These are phyloP conservation scores for Centaurea solstitialis DNA, from an alignment of 129 eudicot genomes.

Conservation along the genomic window DNA sequence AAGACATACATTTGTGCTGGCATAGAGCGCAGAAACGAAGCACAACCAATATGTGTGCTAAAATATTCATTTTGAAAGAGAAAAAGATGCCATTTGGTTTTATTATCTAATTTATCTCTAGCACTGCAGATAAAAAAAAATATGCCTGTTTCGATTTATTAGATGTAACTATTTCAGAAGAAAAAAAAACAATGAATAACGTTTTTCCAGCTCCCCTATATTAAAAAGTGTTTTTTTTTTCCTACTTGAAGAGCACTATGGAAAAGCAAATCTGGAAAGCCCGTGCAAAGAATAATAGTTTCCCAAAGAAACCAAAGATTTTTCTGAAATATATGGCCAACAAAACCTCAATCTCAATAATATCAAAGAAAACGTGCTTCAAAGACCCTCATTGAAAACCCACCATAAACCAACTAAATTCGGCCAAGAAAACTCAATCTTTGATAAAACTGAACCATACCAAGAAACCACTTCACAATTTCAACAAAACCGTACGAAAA, in stretches of 20 bases:
- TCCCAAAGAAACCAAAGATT: not conserved
- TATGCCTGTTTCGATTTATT: not conserved
- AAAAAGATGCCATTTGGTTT: not conserved
- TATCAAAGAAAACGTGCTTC: slow-evolving; percentile 5
- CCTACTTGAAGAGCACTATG: not conserved
- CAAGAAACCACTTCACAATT: slow-evolving; percentile 5
- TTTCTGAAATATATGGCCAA: not conserved
- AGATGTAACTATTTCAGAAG: not conserved
- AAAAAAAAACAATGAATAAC: not conserved
- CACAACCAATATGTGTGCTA: not conserved
- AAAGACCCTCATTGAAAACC: slow-evolving; percentile 23
- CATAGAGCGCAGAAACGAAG: not conserved
- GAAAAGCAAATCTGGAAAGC: not conserved
- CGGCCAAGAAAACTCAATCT: not conserved
- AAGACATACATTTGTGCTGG: not conserved
- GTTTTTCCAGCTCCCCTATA: not conserved
- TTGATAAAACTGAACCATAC: slow-evolving; percentile 1
- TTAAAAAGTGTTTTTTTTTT: not conserved
- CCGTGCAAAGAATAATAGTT: not conserved
- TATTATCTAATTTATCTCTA: not conserved
- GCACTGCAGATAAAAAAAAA: not conserved
- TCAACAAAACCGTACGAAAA: slow-evolving; percentile 14
- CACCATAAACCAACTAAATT: slow-evolving; percentile 8
- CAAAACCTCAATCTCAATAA: slow-evolving; percentile 8
- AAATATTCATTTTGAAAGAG: not conserved